Evolutionary conservation across 805 yeast species (phyloP), one percentile per base, ranked within the genome.

Genomic region (Nakazawaea anatomiae): DNA sequence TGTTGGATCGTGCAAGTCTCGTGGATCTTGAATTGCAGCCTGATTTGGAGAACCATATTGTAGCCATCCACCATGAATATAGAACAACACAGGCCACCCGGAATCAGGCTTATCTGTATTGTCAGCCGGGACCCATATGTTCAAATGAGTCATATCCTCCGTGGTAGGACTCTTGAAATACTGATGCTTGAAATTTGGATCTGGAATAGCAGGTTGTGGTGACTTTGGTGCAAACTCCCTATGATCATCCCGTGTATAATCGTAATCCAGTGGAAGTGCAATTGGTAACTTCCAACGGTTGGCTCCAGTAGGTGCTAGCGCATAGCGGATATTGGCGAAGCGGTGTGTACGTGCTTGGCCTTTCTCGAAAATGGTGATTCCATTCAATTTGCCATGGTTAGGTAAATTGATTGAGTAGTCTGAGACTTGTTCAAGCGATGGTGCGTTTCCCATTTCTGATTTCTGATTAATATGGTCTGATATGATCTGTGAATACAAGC

Each of bases 1-100:
- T 5, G 55, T 60, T 38, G 60, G 61, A 42, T 59, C 61, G 43
- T 65, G 62, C 35, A 58, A 50, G 25, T 61, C 53, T 51, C 63
- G 62, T 25, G 52, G 52, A 30, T 50, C 52, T 8, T 35, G 46
- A 47, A 61, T 55, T 18, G 57, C 57, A 43, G 56, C 59, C 14
- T 51, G 54, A 46, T 58, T 58, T 11, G 71, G 70, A 4, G 58
- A 47, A 8, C 65, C 72, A 41, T 64, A 65, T 52, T 71, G 76
- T 34, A 73, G 57, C 65, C 71, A 72, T 5, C 78, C 78, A 35
- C 78, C 78, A 57, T 74, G 78, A 44, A 72, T 59, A 57, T 67
- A 71, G 43, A 69, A 55, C 44, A 65, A 51, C 25, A 72, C 76
- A 4, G 76, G 75, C 75, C 74, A 72, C 3, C 76, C 76, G 5